These are phyloP conservation scores for Saturnispora quitensis DNA, from an alignment of 805 yeast genomes.

Conservation along the genomic window DNA sequence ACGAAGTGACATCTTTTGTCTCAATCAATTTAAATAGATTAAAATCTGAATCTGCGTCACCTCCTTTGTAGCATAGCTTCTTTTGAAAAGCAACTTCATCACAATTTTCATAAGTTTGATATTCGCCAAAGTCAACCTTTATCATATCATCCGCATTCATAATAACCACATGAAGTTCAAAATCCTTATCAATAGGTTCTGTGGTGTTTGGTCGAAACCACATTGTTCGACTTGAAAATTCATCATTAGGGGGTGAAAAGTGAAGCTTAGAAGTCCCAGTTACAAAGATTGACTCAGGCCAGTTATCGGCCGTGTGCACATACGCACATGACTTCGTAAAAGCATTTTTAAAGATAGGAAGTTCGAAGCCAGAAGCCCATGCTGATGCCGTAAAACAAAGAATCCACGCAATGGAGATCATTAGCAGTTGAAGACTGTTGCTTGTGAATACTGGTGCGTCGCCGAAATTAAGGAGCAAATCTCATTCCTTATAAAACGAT, in stretches of 20 bases:
- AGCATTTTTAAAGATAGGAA: too few species aligned
- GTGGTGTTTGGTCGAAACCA: background rate
- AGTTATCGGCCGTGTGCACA: background rate
- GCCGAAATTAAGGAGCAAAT: too few species aligned
- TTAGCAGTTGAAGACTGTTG: too few species aligned
- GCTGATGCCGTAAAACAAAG: too few species aligned
- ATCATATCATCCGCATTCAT: background rate
- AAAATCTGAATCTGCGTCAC: background rate
- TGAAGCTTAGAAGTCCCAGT: background rate
- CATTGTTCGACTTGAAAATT: background rate
- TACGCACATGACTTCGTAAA: background rate
- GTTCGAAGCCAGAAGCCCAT: too few species aligned
- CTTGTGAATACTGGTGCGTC: too few species aligned
- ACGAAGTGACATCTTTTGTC: slow-evolving; percentile 8
- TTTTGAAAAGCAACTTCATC: background rate
- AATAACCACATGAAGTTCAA: background rate
- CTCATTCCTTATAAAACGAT: too few species aligned
- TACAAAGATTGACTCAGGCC: background rate
- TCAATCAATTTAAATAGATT: slow-evolving; percentile 17
- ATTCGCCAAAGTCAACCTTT: background rate
- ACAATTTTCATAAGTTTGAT: background rate
- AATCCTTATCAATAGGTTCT: background rate
- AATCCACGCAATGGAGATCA: too few species aligned
- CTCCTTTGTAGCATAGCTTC: background rate
- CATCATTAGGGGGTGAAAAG: background rate